Base-by-base conservation (phyloP, 495 filamentous ascomycete species). In the Clohesyomyces aquaticus region DNA sequence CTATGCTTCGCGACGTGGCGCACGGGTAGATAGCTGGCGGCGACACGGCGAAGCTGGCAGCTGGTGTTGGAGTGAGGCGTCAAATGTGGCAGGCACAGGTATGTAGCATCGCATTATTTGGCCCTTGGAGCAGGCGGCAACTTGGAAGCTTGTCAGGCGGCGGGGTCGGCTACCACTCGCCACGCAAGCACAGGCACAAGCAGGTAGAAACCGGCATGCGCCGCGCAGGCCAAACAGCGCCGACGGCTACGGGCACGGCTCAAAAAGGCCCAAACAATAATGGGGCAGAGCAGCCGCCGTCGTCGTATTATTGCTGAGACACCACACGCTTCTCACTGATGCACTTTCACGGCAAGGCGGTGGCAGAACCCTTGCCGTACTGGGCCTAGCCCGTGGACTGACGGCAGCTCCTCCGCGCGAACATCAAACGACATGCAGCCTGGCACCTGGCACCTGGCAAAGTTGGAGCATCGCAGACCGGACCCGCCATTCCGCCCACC, bases 401-500 rank as follows among this genome's bases (percentile, higher is more conserved):
- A 27, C 9, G 21, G 43, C 16, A 65, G 46, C 45, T 52, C 54
- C 45, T 26, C 48, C 9, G 49, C 25, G 46, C 21, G 27, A 18
- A 23, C 43, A 41, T 48, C 19, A 50, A 14, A 29, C 49, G 22
- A 43, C 51, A 32, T 55, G 26, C 41, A 65, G 51, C 53, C n/a
- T n/a, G n/a, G n/a, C n/a, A n/a, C n/a, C n/a, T n/a, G n/a, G n/a
- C n/a, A n/a, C n/a, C n/a, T n/a, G n/a, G n/a, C n/a, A n/a, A n/a
- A n/a, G n/a, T 25, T 23, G n/a, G 18, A 4, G n/a, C 27, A 19
- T 10, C 38, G 38, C 43, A 14, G 29, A 14, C 38, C 25, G 27
- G 52, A 41, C 14, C 54, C 23, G 12, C 26, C 56, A 29, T 1
- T 16, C 49, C 56, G 65, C 56, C 62, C 75, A 76, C 71, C 76